Conservation (phyloP, 1,139 yeast species). For the Geotrichum siamense region DNA sequence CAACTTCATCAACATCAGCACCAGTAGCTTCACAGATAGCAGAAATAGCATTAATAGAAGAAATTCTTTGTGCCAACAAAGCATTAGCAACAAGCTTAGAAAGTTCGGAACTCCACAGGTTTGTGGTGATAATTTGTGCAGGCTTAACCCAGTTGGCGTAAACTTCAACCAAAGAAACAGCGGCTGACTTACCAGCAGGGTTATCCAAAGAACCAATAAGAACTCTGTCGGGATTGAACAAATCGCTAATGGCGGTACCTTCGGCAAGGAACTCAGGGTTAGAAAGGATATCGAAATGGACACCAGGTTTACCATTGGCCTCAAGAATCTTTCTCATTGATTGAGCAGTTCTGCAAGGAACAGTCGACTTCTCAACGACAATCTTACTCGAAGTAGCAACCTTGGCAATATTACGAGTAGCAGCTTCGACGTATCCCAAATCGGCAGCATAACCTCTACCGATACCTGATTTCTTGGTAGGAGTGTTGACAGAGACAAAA, state of each 20-base stretch:
- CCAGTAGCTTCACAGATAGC: constrained; percentile 31
- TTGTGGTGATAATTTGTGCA: constrained; percentile 27
- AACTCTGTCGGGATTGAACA: constrained; percentile 28
- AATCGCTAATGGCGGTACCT: constrained; percentile 28
- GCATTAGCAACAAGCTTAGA: constrained; percentile 31
- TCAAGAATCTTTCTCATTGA: constrained; percentile 28
- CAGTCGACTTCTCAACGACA: constrained; percentile 30
- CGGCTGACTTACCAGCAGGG: constrained; percentile 25
- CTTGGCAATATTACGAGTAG: constrained; percentile 29
- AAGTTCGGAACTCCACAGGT: constrained; percentile 30
- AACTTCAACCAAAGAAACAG: constrained; percentile 27
- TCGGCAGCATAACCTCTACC: constrained; percentile 31
- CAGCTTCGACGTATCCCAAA: constrained; percentile 27
- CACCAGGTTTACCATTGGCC: constrained; percentile 28
- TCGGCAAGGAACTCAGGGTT: constrained; percentile 29
- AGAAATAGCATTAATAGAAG: constrained; percentile 29
- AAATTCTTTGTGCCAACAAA: constrained; percentile 29
- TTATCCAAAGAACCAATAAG: constrained; percentile 28
- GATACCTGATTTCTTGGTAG: constrained; percentile 29
- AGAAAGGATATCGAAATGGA: constrained; percentile 26
- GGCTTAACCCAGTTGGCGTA: constrained; percentile 30
- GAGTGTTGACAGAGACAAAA: constrained; percentile 31
- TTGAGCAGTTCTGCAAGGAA: constrained; percentile 30
- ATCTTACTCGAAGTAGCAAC: constrained; percentile 28
- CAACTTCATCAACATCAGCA: constrained; percentile 30